Conservation (phyloP, 208 protist species). For the Trypanosoma theileri region DNA sequence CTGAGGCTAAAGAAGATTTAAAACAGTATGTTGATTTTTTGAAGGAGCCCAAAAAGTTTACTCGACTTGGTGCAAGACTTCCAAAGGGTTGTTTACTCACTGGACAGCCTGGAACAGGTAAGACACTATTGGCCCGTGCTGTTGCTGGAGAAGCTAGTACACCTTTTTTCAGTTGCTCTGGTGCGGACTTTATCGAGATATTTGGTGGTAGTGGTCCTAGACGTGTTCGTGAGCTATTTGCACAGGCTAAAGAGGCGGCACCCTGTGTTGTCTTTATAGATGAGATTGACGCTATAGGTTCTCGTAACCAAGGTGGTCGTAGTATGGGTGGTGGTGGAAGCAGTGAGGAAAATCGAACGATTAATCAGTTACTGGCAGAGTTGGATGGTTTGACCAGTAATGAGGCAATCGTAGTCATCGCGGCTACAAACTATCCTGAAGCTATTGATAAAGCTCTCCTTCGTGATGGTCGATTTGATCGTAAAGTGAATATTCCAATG, state of each 20-base stretch:
- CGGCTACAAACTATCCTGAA: constrained; percentile 97
- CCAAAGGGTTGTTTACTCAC: constrained; percentile 96
- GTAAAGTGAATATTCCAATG: constrained; percentile 92
- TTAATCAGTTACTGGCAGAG: constrained; percentile 97
- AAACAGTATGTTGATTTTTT: constrained; percentile 98
- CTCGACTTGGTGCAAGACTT: constrained; percentile 95
- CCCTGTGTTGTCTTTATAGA: constrained; percentile 99
- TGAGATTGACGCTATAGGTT: constrained; percentile 98
- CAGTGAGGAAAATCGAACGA: constrained; percentile 94
- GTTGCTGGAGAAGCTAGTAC: constrained; percentile 95
- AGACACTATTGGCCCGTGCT: constrained; percentile 97
- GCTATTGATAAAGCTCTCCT: constrained; percentile 93
- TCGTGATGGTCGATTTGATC: constrained; percentile 92
- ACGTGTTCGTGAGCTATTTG: constrained; percentile 96
- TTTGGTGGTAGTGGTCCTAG: constrained; percentile 96
- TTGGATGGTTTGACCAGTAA: constrained; percentile 94
- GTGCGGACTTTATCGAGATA: constrained; percentile 98
- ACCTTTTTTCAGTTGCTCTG: constrained; percentile 95
- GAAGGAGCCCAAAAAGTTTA: constrained; percentile 96
- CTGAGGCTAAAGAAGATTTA: constrained; percentile 97
- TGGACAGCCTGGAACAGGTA: constrained; percentile 97
- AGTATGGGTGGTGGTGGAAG: constrained; percentile 85
- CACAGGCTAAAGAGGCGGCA: constrained; percentile 91
- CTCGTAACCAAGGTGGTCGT: constrained; percentile 75
- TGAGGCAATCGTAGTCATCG: constrained; percentile 96